Evolutionary conservation across 176 grass and related monocot genomes (phyloP).

Genomic region (Triticum aestivum): IWGSC_CS_RefSeq_v2.1 NC_057799.1:83659972-83660471

Average conservation of each 20-base stretch:
- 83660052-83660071: slow-evolving; percentile 48
- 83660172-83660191: not conserved
- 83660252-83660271: slow-evolving; percentile 47
- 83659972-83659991: slow-evolving; percentile 67
- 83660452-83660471: slow-evolving; percentile 42
- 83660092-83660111: slow-evolving; percentile 13
- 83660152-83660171: not conserved
- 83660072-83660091: slow-evolving; percentile 3
- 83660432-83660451: slow-evolving; percentile 47
- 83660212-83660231: not conserved
- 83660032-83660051: slow-evolving; percentile 51
- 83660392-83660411: slow-evolving; percentile 36
- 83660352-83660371: slow-evolving; percentile 40
- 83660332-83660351: slow-evolving; percentile 41
- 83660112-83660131: not conserved
- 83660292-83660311: slow-evolving; percentile 60
- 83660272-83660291: slow-evolving; percentile 47
- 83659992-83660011: slow-evolving; percentile 55
- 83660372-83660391: slow-evolving; percentile 37
- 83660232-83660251: slow-evolving; percentile 39
- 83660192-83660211: slow-evolving; percentile 4
- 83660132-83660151: not conserved
- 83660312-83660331: slow-evolving; percentile 49
- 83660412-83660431: slow-evolving; percentile 38
- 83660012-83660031: slow-evolving; percentile 52